Conservation (phyloP, 192 early-diverging fungal species). For the Kappamyces sp. region DNA sequence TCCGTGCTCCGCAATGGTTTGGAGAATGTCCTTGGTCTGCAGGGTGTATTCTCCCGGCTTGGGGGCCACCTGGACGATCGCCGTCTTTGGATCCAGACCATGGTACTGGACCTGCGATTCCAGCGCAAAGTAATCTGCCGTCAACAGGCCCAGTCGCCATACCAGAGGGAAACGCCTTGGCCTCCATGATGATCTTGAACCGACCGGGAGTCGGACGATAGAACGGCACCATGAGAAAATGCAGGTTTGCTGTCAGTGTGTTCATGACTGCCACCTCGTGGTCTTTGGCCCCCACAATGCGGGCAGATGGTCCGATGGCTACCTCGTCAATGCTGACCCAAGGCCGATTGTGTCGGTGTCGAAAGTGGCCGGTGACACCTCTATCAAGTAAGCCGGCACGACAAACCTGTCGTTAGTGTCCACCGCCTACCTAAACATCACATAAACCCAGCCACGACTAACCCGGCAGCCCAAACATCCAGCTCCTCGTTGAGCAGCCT, state of each 20-base stretch:
- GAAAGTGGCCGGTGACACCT: conserved; percentile 85
- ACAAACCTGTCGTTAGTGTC: conserved; percentile 1
- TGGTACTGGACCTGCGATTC: conserved; percentile 86
- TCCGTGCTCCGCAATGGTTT: conserved; percentile 65
- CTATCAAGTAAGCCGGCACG: conserved; percentile 20
- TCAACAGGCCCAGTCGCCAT: too few relatives aligned
- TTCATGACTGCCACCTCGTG: conserved; percentile 88
- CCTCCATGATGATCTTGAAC: conserved; percentile 86
- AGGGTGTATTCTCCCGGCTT: conserved; percentile 64
- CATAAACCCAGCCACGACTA: conserved; percentile 19
- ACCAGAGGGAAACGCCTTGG: conserved; percentile 77
- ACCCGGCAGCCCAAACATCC: conserved; percentile 76
- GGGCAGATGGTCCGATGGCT: conserved; percentile 66
- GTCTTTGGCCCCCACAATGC: conserved; percentile 71
- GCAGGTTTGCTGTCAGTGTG: conserved; percentile 86
- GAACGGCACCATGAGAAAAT: conserved; percentile 85
- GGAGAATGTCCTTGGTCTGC: conserved; percentile 76
- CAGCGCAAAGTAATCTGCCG: conserved; percentile 80
- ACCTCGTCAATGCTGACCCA: conserved; percentile 81
- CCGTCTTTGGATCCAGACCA: conserved; percentile 58
- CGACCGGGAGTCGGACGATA: conserved; percentile 72
- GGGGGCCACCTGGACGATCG: conserved; percentile 70
- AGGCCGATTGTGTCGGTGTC: conserved; percentile 71
- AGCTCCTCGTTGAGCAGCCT: conserved; percentile 78
- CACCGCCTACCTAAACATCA: not conserved